Evolutionary conservation across 2,329 filamentous ascomycete genomes (phyloP), one percentile per base, ranked within the genome.

Genomic region (Thielaviopsis punctulata): DNA sequence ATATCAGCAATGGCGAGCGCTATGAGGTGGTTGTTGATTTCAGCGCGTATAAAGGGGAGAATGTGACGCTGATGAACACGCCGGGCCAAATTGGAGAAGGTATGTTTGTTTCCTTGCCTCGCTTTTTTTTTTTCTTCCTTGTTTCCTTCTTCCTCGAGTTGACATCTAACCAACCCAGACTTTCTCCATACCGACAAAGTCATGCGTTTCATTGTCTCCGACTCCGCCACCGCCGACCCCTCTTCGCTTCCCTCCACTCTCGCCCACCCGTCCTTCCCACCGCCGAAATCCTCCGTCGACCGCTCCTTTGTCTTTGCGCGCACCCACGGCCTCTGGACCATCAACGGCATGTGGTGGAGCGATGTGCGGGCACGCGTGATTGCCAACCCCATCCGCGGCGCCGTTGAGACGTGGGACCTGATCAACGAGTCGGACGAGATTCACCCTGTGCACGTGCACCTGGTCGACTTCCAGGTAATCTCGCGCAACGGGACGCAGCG

Each of bases 1-100:
- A 66, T 30, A 63, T 77, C 36, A 64, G 73, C 6, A 75, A 76
- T 64, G 76, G 73, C 4, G 76, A 79, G 59, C 69, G 76, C 3
- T 79, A 73, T 57, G 76, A 80, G 57, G 63, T 79, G 21, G 65
- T 79, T 18, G 62, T 79, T 52, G 76, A 79, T 62, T 80, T 80
- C 57, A 61, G 69, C 13, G 54, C 59, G 2, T 73, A 66, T 56
- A 64, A 64, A 1, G 72, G 72, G 41, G 64, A 75, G 59, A 74
- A 72, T 55, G 61, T 78, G 55, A 64, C 65, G 13, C 58, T 66
- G 7, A 58, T 59, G 24, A 66, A 65, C 57, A 56, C 50, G 61
- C 33, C 36, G 3, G 51, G 50, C 6, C 46, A 52, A n/a, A 45
- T 24, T n/a, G 47, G 46, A 19, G 53, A 55, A n/a, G 48, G 50